A percentile compares a stretch with the other conserved stretches of the same genome.
Evolutionary conservation across 2,329 filamentous ascomycete genomes (phyloP).

Genomic region (Teratosphaeria zuluensis): DNA sequence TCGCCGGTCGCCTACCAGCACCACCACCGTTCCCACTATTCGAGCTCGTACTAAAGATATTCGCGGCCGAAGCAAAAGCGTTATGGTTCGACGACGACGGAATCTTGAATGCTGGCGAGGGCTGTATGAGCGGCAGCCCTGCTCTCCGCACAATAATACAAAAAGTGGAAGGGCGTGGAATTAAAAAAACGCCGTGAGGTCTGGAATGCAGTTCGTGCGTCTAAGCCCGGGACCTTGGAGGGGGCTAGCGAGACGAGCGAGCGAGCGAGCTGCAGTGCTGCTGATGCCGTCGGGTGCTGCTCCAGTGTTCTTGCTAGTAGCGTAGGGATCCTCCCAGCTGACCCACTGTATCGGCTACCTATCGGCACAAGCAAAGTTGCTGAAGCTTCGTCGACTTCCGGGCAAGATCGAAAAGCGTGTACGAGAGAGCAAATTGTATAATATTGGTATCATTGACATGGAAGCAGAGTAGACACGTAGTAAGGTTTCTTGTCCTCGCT

Average conservation of each 20-base stretch:
- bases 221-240: neutral
- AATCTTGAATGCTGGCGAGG: conserved; percentile 71
- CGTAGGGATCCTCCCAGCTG: neutral
- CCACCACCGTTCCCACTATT: conserved; percentile 34
- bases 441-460: neutral
- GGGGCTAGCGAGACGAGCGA: too few species aligned
- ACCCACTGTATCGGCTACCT: neutral
- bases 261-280: neutral
- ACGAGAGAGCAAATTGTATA: neutral
- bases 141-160: neutral
- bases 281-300: neutral
- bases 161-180: neutral
- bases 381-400: too few species aligned
- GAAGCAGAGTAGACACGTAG: neutral
- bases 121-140: conserved; percentile 7
- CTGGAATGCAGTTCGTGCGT: neutral
- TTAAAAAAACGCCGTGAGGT: neutral
- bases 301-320: neutral
- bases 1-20: conserved; percentile 47
- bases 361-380: neutral
- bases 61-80: conserved; percentile 35
- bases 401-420: too few species aligned
- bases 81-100: conserved; percentile 38
- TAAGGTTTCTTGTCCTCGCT: neutral
- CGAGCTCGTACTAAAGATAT: conserved; percentile 24